Base-by-base conservation (phyloP, 352 stramenopile species). In the Aphanomyces invadans region DNA sequence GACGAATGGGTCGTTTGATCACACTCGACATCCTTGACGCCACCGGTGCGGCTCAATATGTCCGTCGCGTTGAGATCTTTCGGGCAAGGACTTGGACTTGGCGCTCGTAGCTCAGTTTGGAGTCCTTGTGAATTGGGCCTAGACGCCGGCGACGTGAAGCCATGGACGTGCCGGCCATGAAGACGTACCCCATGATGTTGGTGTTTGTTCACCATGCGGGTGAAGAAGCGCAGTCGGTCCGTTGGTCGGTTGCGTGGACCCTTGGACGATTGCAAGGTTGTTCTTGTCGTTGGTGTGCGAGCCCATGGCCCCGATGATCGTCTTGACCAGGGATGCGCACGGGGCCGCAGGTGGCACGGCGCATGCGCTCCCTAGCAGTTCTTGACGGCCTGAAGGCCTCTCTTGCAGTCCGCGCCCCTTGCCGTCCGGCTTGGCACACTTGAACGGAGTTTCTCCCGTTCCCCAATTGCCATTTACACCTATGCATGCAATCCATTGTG, bases 281-380 rank as follows among this genome's bases (percentile, higher is more conserved):
- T 83, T 75, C 11, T 49, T 7, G n/a, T 76, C 66, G 45, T 70
- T 57, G 28, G 31, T 26, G 31, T 64, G 55, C 12, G 68, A 77
- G 10, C 87, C 79, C 19, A 90, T 86, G 0, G 72, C 71, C 26
- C 74, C 74, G 46, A 80, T 75, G 5, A 76, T 19, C 1, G 71
- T 76, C 15, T 23, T 23, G 39, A 26, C 49, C 72, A 12, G 74
- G 74, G 17, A 68, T 72, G 45, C 63, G 62, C n/a, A 67, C 65
- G n/a, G 74, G 70, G 36, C 63, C 49, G 36, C 74, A 80, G 54
- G 0, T 73, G 70, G 19, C 62, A 51, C 4, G 63, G 61, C 45
- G 45, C 45, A 26, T 59, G 29, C 25, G 56, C 71, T 28, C 74
- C 74, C 74, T 70, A 80, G 36, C 51, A 69, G 66, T 76, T 78